Evolutionary conservation across 2,329 filamentous ascomycete genomes (phyloP).

Genomic region (Hysterium pulicare): DNA sequence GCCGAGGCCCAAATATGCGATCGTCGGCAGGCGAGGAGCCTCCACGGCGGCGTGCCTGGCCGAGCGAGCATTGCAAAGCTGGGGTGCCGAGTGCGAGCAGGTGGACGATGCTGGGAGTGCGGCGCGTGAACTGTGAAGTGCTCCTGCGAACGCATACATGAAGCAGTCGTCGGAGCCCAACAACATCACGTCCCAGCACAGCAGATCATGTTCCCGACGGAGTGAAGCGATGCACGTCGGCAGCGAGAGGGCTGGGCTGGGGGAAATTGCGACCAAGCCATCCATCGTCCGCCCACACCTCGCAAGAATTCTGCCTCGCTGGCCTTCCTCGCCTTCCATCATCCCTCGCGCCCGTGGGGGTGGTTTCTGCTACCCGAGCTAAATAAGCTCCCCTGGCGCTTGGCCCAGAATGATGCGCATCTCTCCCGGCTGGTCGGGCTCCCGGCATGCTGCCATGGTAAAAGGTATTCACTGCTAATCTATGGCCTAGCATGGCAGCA

Average conservation of each 20-base stretch:
- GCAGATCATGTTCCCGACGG: too few relatives aligned
- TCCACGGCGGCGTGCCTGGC: background rate
- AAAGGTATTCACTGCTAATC: too few relatives aligned
- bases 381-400: background rate
- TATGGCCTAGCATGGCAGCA: too few relatives aligned
- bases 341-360: constrained; percentile 6
- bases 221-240: background rate
- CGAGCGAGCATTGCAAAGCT: too few relatives aligned
- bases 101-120: too few relatives aligned
- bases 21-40: constrained; percentile 3
- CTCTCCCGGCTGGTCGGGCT: too few relatives aligned
- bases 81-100: too few relatives aligned
- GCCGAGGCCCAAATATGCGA: constrained; percentile 4
- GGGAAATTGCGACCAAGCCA: background rate
- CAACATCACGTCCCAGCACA: too few relatives aligned
- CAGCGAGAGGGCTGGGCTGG: background rate
- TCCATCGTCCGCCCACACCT: background rate
- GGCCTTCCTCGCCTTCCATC: background rate
- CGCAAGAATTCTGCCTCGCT: background rate
- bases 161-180: too few relatives aligned
- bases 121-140: background rate
- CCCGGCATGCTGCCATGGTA: too few relatives aligned
- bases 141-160: background rate
- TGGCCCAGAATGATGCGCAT: constrained; percentile 8
- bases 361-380: constrained; percentile 1